phyloP scores from a whole-genome alignment of 164 flowering plant species.

The Annona squamosa region DNA sequence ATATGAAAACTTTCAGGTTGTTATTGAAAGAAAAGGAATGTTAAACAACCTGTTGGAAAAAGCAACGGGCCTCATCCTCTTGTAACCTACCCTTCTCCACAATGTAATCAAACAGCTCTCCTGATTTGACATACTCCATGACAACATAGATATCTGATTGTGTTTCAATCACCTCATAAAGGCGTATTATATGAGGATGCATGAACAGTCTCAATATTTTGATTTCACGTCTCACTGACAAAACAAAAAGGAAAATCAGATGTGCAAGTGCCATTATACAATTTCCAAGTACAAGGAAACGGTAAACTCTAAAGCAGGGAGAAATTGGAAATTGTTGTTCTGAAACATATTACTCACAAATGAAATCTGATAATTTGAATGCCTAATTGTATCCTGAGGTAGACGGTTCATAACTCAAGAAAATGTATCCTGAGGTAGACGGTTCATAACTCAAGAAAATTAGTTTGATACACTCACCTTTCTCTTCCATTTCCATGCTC shows the following conservation, averaged over 20 bases:
- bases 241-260: neutral
- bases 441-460: neutral
- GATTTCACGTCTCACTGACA: conserved; percentile 41
- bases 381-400: neutral
- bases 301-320: too few species aligned
- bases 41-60: conserved; percentile 35
- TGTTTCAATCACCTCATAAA: conserved; percentile 40
- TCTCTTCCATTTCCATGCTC: conserved; percentile 77
- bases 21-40: neutral
- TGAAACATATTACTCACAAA: too few species aligned
- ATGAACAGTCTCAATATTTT: conserved; percentile 31
- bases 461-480: conserved; percentile 31
- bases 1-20: neutral
- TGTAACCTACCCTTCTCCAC: conserved; percentile 40
- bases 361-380: neutral
- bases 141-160: conserved; percentile 33
- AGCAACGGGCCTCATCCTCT: conserved; percentile 35
- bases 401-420: neutral
- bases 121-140: conserved; percentile 42
- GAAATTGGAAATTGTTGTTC: neutral
- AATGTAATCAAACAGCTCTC: conserved; percentile 40
- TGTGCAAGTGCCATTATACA: too few species aligned
- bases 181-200: conserved; percentile 41
- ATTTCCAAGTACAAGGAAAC: too few species aligned
- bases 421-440: neutral